Evolutionary conservation across 139 green algal genomes (phyloP).

Genomic region (Chlorella sorokiniana): DNA sequence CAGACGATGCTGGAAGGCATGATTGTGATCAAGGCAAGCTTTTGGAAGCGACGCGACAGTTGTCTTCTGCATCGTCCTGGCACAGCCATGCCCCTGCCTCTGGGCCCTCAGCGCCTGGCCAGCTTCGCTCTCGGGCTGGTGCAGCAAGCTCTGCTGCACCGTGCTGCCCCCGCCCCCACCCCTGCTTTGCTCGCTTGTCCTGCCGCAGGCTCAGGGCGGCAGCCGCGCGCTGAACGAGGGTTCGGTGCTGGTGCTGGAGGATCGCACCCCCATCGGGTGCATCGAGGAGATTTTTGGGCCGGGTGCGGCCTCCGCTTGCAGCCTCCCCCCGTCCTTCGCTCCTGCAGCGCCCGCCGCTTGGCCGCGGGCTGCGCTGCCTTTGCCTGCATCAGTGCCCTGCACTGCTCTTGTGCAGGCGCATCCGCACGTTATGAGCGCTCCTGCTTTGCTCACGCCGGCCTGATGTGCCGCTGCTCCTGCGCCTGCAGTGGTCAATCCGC

Average conservation of each 20-base stretch:
- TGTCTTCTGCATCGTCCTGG: background rate
- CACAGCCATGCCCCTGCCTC: too few species aligned
- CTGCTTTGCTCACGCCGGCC: too few species aligned
- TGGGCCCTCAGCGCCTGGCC: too few species aligned
- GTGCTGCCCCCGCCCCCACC: background rate
- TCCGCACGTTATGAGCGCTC: too few species aligned
- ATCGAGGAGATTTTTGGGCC: conserved; percentile 66
- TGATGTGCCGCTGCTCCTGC: too few species aligned
- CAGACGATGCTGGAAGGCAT: conserved; percentile 50
- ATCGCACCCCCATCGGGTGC: conserved; percentile 40
- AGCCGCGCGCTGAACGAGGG: conserved; percentile 46
- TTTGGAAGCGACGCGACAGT: background rate
- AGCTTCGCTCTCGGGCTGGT: too few species aligned
- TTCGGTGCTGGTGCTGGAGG: conserved; percentile 46
- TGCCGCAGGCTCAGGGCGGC: conserved; percentile 25
- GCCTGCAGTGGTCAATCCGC: conserved; percentile 34
- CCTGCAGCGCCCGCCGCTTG: too few species aligned
- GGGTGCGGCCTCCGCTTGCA: too few species aligned
- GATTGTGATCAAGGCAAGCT: conserved; percentile 53
- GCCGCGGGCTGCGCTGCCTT: too few species aligned
- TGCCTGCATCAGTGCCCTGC: too few species aligned
- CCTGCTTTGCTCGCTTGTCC: background rate
- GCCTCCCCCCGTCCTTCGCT: too few species aligned
- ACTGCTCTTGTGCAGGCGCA: too few species aligned
- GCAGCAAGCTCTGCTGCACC: background rate